Percentiles rank a stretch among this genome's conserved stretches.
Conservation (phyloP, 139 green algal genomes). For the Nannochloris sp. region DNA sequence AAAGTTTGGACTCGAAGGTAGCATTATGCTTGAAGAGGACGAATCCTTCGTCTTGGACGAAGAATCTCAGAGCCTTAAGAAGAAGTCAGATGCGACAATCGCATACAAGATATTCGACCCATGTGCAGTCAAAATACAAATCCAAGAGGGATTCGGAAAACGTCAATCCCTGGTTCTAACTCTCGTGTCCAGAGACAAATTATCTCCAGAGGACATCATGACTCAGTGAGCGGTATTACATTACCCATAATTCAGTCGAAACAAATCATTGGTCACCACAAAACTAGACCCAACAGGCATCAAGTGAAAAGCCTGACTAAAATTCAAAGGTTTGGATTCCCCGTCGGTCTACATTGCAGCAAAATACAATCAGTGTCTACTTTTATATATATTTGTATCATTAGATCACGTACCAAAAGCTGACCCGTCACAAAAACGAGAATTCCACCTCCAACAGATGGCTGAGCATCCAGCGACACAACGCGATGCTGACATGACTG, state of each 20-base stretch:
- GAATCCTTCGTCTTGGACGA: constrained; percentile 22
- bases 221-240: constrained; percentile 6
- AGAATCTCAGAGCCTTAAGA: constrained; percentile 20
- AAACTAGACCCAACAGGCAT: constrained; percentile 57
- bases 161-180: constrained; percentile 48
- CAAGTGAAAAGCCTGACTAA: constrained; percentile 90
- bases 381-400: neutral
- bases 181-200: constrained; percentile 39
- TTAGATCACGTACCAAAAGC: constrained; percentile 30
- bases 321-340: constrained; percentile 71
- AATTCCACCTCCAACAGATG: constrained; percentile 60
- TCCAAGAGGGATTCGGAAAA: constrained; percentile 52
- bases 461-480: constrained; percentile 72
- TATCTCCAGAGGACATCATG: constrained; percentile 32
- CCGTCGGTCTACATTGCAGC: constrained; percentile 48
- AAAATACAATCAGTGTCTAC: constrained; percentile 18
- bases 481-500: constrained; percentile 61
- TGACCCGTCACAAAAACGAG: constrained; percentile 83
- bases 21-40: constrained; percentile 48
- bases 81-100: constrained; percentile 8
- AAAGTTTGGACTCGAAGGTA: constrained; percentile 95
- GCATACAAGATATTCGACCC: constrained; percentile 65
- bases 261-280: constrained; percentile 79
- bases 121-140: constrained; percentile 56
- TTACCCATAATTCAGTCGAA: constrained; percentile 68